phyloP scores from a whole-genome alignment of 1,284 basidiomycete genomes.

The Puccinia coronata region DNA sequence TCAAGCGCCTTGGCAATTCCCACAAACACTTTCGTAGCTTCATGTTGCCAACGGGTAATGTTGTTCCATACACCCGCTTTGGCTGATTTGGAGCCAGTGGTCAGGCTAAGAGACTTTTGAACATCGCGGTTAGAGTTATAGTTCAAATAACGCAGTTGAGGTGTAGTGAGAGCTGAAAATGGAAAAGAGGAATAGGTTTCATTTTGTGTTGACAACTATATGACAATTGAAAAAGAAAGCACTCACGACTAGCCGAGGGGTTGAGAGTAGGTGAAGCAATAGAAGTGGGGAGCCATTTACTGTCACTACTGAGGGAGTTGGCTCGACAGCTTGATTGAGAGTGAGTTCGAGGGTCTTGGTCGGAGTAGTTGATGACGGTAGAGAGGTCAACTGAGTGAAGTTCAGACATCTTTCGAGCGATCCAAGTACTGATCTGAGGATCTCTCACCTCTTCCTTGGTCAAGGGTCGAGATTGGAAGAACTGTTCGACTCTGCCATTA shows the following conservation, averaged over 20 bases:
- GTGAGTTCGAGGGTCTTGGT: conserved; percentile 13
- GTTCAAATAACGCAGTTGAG: conserved; percentile 48
- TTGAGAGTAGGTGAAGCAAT: conserved; percentile 52
- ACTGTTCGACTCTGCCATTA: conserved; percentile 90
- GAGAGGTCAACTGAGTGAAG: conserved; percentile 83
- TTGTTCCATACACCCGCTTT: conserved; percentile 56
- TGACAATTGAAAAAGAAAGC: conserved; percentile 47
- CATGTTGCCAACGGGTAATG: conserved; percentile 57
- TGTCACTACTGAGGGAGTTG: neutral
- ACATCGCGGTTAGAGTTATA: conserved; percentile 51
- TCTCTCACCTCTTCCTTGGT: conserved; percentile 74
- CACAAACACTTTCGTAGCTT: conserved; percentile 58
- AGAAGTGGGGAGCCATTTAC: conserved; percentile 3
- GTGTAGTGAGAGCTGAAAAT: conserved; percentile 50
- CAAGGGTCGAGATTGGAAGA: conserved; percentile 81
- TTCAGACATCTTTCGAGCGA: conserved; percentile 86
- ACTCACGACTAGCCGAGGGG: conserved; percentile 36
- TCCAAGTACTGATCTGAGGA: conserved; percentile 73
- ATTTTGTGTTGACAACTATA: conserved; percentile 37
- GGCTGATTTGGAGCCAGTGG: conserved; percentile 24
- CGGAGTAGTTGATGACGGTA: conserved; percentile 24
- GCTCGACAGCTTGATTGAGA: conserved; percentile 16
- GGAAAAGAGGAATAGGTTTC: conserved; percentile 37
- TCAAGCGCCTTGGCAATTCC: conserved; percentile 53
- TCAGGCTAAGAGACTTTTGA: conserved; percentile 24